Percentiles rank a stretch among this genome's conserved stretches.
These are phyloP conservation scores for Hypoxylon fuscum DNA, from an alignment of 495 filamentous ascomycete species.

Conservation along the genomic window DNA sequence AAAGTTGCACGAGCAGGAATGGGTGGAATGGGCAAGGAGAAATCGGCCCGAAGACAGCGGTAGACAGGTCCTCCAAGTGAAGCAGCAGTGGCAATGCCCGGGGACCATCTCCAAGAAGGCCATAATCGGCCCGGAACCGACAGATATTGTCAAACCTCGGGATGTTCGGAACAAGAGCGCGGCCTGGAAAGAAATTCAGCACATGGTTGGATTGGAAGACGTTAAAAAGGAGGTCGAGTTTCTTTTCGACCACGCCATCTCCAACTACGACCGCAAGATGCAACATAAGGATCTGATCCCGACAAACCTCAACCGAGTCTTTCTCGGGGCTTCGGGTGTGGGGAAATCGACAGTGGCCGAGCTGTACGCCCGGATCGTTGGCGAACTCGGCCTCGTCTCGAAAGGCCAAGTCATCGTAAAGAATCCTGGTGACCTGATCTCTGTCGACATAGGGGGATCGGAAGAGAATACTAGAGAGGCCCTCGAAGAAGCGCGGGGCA, in stretches of 20 bases:
- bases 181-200: slow-evolving; percentile 65
- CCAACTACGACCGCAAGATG: slow-evolving; percentile 71
- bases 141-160: too few relatives aligned
- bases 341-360: slow-evolving; percentile 83
- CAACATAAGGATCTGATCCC: slow-evolving; percentile 64
- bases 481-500: slow-evolving; percentile 67
- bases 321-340: slow-evolving; percentile 75
- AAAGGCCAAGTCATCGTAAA: slow-evolving; percentile 72
- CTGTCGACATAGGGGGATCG: slow-evolving; percentile 66
- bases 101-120: too few relatives aligned
- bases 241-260: slow-evolving; percentile 63
- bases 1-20: too few relatives aligned
- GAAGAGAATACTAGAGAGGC: slow-evolving; percentile 75
- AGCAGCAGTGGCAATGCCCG: too few relatives aligned
- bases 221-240: slow-evolving; percentile 68
- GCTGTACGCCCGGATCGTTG: slow-evolving; percentile 73
- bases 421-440: slow-evolving; percentile 76
- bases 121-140: too few relatives aligned
- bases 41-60: too few relatives aligned
- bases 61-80: too few relatives aligned
- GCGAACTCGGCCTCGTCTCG: slow-evolving; percentile 65
- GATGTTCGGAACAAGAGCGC: too few relatives aligned
- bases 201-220: slow-evolving; percentile 62
- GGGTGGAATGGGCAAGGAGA: too few relatives aligned
- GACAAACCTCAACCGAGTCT: slow-evolving; percentile 74